A percentile compares a stretch with the other conserved stretches of the same genome.
Conservation (phyloP, 129 eudicot species). For the Gnaphalium uliginosum region DNA sequence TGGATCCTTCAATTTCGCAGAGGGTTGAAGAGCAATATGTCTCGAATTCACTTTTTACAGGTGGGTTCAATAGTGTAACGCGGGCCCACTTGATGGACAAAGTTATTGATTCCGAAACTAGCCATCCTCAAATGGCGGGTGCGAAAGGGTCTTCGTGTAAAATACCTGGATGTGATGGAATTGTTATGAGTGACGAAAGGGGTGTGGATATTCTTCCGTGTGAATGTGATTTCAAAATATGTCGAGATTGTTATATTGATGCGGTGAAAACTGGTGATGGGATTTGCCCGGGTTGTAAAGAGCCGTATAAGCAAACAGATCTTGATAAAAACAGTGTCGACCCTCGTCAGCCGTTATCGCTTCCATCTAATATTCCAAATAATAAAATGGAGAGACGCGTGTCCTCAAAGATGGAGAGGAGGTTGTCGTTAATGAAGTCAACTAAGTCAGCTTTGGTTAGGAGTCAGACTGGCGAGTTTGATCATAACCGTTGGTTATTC, state of each 20-base stretch:
- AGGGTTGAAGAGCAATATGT: conserved; percentile 68
- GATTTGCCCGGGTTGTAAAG: conserved; percentile 70
- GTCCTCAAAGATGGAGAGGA: conserved; percentile 52
- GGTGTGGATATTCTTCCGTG: conserved; percentile 65
- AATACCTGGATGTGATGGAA: conserved; percentile 60
- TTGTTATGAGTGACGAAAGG: conserved; percentile 63
- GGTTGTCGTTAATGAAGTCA: conserved; percentile 57
- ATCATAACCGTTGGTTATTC: conserved; percentile 69
- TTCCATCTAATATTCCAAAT: conserved; percentile 35
- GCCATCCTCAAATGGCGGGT: conserved; percentile 76
- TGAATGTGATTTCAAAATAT: conserved; percentile 69
- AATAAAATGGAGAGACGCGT: conserved; percentile 44
- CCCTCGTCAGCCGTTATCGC: conserved; percentile 37
- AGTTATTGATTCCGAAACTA: conserved; percentile 56
- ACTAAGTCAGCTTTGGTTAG: conserved; percentile 49
- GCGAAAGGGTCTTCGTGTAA: conserved; percentile 61
- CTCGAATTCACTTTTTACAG: conserved; percentile 58
- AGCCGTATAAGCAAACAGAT: conserved; percentile 50
- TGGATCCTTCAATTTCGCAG: conserved; percentile 55
- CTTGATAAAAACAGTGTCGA: conserved; percentile 42
- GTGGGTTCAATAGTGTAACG: conserved; percentile 65
- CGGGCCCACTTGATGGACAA: conserved; percentile 72
- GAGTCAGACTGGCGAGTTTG: conserved; percentile 67
- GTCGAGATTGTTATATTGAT: conserved; percentile 64
- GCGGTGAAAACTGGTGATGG: conserved; percentile 58